Evolutionary conservation across 2,329 filamentous ascomycete genomes (phyloP).

Genomic region (Hypoxylon sp.): DNA sequence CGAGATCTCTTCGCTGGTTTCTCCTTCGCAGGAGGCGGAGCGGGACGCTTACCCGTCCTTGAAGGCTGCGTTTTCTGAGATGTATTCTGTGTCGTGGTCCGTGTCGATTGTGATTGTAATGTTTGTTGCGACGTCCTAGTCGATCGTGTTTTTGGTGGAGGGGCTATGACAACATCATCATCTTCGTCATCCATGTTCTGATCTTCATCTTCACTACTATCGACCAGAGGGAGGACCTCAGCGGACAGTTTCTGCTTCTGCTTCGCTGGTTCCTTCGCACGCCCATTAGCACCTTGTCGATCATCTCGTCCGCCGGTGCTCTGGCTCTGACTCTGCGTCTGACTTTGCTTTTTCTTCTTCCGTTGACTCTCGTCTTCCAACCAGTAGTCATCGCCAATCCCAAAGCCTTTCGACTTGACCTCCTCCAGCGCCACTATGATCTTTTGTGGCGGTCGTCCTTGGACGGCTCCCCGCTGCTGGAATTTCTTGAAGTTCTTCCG

Average conservation of each 20-base stretch:
- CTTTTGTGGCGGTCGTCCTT: slow-evolving; percentile 57
- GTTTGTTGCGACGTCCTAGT: slow-evolving; percentile 53
- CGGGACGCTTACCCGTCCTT: slow-evolving; percentile 51
- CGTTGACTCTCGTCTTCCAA: slow-evolving; percentile 64
- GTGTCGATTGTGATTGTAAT: slow-evolving; percentile 39
- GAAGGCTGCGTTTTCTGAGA: slow-evolving; percentile 46
- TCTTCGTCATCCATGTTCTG: slow-evolving; percentile 45
- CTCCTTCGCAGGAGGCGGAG: slow-evolving; percentile 53
- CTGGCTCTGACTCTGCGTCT: slow-evolving; percentile 40
- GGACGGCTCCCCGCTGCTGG: slow-evolving; percentile 66
- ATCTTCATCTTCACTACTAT: slow-evolving; percentile 47
- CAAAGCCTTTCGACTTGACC: slow-evolving; percentile 77
- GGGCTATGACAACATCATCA: slow-evolving; percentile 44
- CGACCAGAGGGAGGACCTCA: slow-evolving; percentile 38
- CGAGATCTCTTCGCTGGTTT: slow-evolving; percentile 55
- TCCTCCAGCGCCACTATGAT: slow-evolving; percentile 80
- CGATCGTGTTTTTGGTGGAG: slow-evolving; percentile 41
- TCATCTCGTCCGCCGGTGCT: slow-evolving; percentile 15
- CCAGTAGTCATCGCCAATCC: slow-evolving; percentile 83
- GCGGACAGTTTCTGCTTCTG: slow-evolving; percentile 30
- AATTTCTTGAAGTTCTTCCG: slow-evolving; percentile 97
- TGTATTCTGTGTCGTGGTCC: slow-evolving; percentile 33
- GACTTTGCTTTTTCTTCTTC: slow-evolving; percentile 46
- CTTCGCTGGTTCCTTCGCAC: slow-evolving; percentile 17
- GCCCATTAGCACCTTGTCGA: slow-evolving; percentile 8